phyloP scores from a whole-genome alignment of 1,139 yeast genomes.

The Lodderomyces metapsilosis region DNA sequence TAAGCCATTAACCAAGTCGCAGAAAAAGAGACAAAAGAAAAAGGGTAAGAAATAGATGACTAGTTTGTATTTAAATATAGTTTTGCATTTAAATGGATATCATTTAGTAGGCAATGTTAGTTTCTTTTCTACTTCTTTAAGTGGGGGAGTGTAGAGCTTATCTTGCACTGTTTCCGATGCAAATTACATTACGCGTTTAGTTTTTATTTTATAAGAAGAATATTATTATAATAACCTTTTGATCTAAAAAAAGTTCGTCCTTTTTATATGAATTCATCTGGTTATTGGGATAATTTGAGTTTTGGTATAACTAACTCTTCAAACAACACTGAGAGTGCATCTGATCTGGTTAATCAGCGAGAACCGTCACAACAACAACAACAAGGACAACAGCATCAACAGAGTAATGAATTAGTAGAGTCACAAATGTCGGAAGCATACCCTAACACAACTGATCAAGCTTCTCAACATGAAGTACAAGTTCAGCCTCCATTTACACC shows the following conservation, averaged over 20 bases:
- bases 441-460: constrained; percentile 2
- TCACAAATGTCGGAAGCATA: constrained; percentile 2
- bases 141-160: no score
- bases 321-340: neutral
- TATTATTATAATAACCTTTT: no score
- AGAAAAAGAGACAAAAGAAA: constrained; percentile 10
- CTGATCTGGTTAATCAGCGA: neutral
- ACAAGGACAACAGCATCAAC: neutral
- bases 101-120: neutral
- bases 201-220: no score
- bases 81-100: neutral
- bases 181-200: no score
- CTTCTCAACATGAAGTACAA: constrained; percentile 29
- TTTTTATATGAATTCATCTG: constrained; percentile 28
- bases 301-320: constrained; percentile 2
- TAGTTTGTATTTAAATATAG: neutral
- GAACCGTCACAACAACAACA: neutral
- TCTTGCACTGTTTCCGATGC: no score
- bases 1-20: constrained; percentile 8
- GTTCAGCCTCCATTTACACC: constrained; percentile 34
- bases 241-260: no score
- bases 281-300: constrained; percentile 27
- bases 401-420: neutral
- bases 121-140: neutral
- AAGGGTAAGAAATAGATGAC: constrained; percentile 6